Percentiles rank a stretch among this genome's conserved stretches.
Evolutionary conservation across 2,329 filamentous ascomycete species (phyloP).

Genomic region (Paracoccidioides lutzii): DNA sequence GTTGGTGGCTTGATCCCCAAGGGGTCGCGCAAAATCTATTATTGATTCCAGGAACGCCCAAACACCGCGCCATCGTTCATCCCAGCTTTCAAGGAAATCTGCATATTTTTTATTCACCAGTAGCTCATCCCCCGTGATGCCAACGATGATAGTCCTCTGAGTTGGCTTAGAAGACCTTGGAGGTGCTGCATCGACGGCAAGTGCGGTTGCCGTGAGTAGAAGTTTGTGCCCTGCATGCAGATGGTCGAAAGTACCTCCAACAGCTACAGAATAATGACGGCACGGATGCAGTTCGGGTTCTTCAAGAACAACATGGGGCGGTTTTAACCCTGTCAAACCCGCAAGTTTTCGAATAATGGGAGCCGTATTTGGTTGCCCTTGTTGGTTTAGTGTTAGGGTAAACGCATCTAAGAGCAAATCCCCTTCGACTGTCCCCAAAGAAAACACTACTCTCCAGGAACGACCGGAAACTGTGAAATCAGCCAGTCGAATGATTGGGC

Average conservation of each 20-base stretch:
- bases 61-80: conserved; percentile 54
- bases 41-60: conserved; percentile 56
- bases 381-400: neutral
- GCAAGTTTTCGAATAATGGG: conserved; percentile 5
- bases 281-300: neutral
- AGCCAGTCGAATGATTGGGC: conserved; percentile 31
- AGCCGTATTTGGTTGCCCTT: neutral
- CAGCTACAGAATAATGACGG: conserved; percentile 51
- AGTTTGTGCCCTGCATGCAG: conserved; percentile 91
- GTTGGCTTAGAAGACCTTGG: conserved; percentile 19
- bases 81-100: conserved; percentile 69
- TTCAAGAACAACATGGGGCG: neutral
- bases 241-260: conserved; percentile 94
- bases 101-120: conserved; percentile 81
- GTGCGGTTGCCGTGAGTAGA: conserved; percentile 74
- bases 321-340: neutral
- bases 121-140: conserved; percentile 77
- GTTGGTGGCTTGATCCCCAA: conserved; percentile 11
- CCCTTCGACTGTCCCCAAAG: conserved; percentile 52
- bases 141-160: conserved; percentile 53
- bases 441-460: conserved; percentile 54
- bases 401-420: conserved; percentile 43
- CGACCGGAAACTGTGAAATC: conserved; percentile 42
- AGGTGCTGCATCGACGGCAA: conserved; percentile 49
- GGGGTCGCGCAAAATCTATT: conserved; percentile 44